Evolutionary conservation across 345 rosid genomes (phyloP), one percentile per base, ranked within the genome.

Genomic region (Salix udensis): DNA sequence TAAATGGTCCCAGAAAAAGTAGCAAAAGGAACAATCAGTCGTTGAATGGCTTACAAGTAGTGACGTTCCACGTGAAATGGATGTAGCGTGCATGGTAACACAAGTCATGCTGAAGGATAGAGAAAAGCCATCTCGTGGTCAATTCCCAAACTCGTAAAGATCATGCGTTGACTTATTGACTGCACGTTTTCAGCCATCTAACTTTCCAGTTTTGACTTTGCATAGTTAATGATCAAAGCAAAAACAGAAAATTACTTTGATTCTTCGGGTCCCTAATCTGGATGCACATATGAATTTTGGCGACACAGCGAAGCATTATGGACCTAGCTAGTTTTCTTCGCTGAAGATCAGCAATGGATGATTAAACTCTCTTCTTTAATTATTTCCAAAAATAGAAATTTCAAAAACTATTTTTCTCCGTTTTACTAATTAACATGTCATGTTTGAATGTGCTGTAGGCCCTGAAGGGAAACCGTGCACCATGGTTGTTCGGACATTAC

Each of bases 401-500:
- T 46, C 18, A 46, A 6, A 48, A 15, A 48, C 53, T 48, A 10
- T 44, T 44, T 2, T 12, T 44, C 16, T 44, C 48, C 15, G 48
- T 44, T 16, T 48, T 48, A 48, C 53, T 48, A 3, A 48, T 48
- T 5, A 48, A 16, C 21, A 48, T 48, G 53, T 48, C 19, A 16
- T 48, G 53, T 48, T 48, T 48, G 61, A 65, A 5, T 39, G 39
- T 53, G 66, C 19, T 73, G 71, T 24, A 90, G 97, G 93, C 23
- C 84, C 84, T 61, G 90, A 78, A 37, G 94, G 93, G 40, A 72
- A 89, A 74, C 82, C 92, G 6, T 90, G 93, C 85, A 92, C 96
- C 36, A 87, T 95, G 96, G 84, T 95, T 74, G 84, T 88, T 48
- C 89, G 97, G 80, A 90, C 89, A 16, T 58, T 77, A 71, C 98